Conservation (phyloP, 1,284 basidiomycete species). For the Rhodotorula sp. region DNA sequence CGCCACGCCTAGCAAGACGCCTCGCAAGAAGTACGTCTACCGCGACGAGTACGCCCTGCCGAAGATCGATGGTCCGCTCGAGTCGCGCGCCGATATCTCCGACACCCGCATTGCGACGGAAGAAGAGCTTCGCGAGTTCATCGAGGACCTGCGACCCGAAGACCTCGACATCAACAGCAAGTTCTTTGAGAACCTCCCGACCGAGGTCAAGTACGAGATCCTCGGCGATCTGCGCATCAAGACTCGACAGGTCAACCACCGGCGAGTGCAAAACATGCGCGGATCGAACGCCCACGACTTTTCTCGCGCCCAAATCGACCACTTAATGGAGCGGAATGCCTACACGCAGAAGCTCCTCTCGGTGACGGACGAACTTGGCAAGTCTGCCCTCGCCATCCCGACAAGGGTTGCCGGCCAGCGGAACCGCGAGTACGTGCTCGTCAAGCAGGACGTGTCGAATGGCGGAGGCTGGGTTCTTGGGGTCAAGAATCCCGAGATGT, state of each 20-base stretch:
- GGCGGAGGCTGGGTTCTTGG: slow-evolving; percentile 93
- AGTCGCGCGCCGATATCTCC: slow-evolving; percentile 54
- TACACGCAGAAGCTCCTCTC: slow-evolving; percentile 92
- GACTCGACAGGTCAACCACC: slow-evolving; percentile 89
- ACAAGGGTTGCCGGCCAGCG: slow-evolving; percentile 90
- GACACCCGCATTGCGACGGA: slow-evolving; percentile 92
- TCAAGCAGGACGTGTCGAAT: slow-evolving; percentile 76
- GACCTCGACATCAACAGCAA: slow-evolving; percentile 83
- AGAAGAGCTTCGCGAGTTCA: slow-evolving; percentile 83
- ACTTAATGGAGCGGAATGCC: slow-evolving; percentile 82
- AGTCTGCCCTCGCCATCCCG: slow-evolving; percentile 81
- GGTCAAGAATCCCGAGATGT: slow-evolving; percentile 59
- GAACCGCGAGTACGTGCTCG: slow-evolving; percentile 87
- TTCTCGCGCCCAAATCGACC: slow-evolving; percentile 88
- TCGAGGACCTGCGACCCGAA: slow-evolving; percentile 87
- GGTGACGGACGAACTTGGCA: slow-evolving; percentile 89
- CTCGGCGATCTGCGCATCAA: slow-evolving; percentile 87
- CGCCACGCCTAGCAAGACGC: slow-evolving; percentile 9
- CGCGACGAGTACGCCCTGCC: slow-evolving; percentile 52
- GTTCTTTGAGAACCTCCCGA: slow-evolving; percentile 83
- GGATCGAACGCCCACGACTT: slow-evolving; percentile 83
- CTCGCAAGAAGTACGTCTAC: slow-evolving; percentile 41
- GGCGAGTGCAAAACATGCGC: slow-evolving; percentile 85
- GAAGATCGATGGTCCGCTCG: slow-evolving; percentile 39
- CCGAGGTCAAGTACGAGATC: slow-evolving; percentile 97